Base-by-base conservation (phyloP, 306 rosid species). In the Quercus alba region DNA sequence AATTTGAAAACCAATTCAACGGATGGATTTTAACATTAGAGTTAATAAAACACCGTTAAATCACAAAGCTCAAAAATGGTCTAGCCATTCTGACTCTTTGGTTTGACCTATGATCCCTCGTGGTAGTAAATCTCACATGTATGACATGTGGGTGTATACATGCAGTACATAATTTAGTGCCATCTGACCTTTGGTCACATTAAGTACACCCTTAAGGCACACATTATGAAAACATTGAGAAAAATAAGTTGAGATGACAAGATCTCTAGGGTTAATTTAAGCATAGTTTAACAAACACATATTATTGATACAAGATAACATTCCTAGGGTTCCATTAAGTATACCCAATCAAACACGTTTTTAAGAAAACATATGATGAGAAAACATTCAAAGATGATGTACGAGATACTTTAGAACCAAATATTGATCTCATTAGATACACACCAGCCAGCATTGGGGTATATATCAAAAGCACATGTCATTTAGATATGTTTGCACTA, bases 31-130 rank as follows among this genome's bases (percentile, higher is more conserved):
- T 4, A 8, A 10, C 66, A 21, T 23, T 23, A 59, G 66, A 59
- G 5, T 28, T 59, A 3, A 58, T 58, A 14, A 25, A 21, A 58
- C 55, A 69, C 46, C 5, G 46, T 51, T 8, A 51, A 31, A 58
- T 14, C 61, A 23, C 46, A 68, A 58, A 58, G 66, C 25, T 59
- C 66, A 59, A 59, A 59, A 35, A 73, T 30, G 73, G 70, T 74
- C 67, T 19, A 61, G 71, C 18, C 77, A 71, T 57, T 72, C 28
- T 33, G 63, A 66, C 54, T 78, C 55, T 72, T 52, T 38, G 57
- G 72, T 72, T 52, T 51, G 64, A 71, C 58, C 71, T 64, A 75
- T 61, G 79, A 67, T 25, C 56, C 52, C 23, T 68, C 6, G n/a
- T 46, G 21, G 56, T 55, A 19, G 13, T 15, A 64, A 71, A 68